These are phyloP conservation scores for Didymella pomorum DNA, from an alignment of 2,329 filamentous ascomycete species.

Conservation along the genomic window DNA sequence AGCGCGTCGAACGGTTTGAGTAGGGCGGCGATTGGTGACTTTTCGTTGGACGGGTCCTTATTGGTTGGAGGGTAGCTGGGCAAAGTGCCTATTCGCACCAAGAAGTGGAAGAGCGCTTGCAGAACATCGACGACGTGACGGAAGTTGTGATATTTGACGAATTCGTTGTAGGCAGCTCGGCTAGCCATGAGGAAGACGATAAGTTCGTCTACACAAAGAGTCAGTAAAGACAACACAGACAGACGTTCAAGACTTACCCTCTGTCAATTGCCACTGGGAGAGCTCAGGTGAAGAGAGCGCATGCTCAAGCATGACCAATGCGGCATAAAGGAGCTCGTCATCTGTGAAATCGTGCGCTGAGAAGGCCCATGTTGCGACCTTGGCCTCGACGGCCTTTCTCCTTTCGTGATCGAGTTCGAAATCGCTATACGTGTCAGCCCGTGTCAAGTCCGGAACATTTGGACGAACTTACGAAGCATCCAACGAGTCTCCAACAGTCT, in stretches of 20 bases:
- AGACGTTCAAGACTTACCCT: constrained; percentile 61
- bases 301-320: constrained; percentile 89
- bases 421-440: constrained; percentile 56
- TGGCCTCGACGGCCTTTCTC: constrained; percentile 69
- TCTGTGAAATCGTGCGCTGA: constrained; percentile 89
- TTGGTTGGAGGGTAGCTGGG: constrained; percentile 67
- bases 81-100: constrained; percentile 79
- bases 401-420: constrained; percentile 73
- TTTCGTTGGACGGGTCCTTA: constrained; percentile 46
- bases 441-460: neutral
- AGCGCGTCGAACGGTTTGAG: constrained; percentile 88
- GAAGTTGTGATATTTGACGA: constrained; percentile 98
- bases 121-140: constrained; percentile 96
- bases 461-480: constrained; percentile 63
- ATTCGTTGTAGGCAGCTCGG: constrained; percentile 92
- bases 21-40: constrained; percentile 74
- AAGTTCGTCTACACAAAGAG: constrained; percentile 69
- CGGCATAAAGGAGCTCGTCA: constrained; percentile 86
- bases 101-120: constrained; percentile 90
- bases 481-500: constrained; percentile 67
- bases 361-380: constrained; percentile 84
- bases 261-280: constrained; percentile 78
- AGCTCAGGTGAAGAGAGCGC: constrained; percentile 82
- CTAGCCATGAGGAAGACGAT: constrained; percentile 87
- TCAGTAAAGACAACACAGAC: constrained; percentile 23